Conservation (phyloP, 495 filamentous ascomycete species). For the Annulohypoxylon bovei region DNA sequence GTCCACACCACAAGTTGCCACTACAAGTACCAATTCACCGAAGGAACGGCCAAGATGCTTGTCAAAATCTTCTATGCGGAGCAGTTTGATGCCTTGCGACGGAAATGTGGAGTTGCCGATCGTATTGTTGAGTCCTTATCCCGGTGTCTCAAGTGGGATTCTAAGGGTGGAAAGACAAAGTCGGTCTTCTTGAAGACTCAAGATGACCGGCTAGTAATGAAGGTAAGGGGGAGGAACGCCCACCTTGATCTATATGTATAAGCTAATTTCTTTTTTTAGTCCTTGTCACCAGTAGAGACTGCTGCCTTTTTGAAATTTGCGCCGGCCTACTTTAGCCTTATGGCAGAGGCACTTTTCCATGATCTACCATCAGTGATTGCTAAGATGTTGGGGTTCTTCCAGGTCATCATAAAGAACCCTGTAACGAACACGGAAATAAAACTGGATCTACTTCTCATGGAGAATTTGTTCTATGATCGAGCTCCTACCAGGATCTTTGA, state of each 20-base stretch:
- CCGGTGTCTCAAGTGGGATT: constrained; percentile 97
- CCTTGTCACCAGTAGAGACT: constrained; percentile 87
- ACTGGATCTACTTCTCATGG: constrained; percentile 94
- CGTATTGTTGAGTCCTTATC: constrained; percentile 95
- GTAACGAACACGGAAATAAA: constrained; percentile 92
- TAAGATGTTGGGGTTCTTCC: constrained; percentile 99
- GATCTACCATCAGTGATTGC: constrained; percentile 96
- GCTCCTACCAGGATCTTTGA: constrained; percentile 94
- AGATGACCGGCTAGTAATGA: constrained; percentile 92
- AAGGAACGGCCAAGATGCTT: constrained; percentile 90
- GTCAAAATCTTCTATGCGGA: constrained; percentile 99
- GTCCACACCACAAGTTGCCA: constrained; percentile 87
- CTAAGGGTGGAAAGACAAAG: constrained; percentile 97
- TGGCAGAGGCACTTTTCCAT: constrained; percentile 95
- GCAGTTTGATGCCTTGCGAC: constrained; percentile 93
- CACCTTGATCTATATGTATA: neutral
- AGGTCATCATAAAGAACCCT: constrained; percentile 95
- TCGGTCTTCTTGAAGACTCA: constrained; percentile 98
- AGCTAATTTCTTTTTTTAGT: constrained; percentile 53
- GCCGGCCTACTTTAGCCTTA: constrained; percentile 95
- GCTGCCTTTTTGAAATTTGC: constrained; percentile 94
- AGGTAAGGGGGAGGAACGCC: constrained; percentile 48
- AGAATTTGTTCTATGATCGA: constrained; percentile 98
- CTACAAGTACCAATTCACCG: constrained; percentile 91
- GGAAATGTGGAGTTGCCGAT: constrained; percentile 91